These are phyloP conservation scores for Suhomyces panamericanus DNA, from an alignment of 1,139 yeast genomes.

Conservation along the genomic window DNA sequence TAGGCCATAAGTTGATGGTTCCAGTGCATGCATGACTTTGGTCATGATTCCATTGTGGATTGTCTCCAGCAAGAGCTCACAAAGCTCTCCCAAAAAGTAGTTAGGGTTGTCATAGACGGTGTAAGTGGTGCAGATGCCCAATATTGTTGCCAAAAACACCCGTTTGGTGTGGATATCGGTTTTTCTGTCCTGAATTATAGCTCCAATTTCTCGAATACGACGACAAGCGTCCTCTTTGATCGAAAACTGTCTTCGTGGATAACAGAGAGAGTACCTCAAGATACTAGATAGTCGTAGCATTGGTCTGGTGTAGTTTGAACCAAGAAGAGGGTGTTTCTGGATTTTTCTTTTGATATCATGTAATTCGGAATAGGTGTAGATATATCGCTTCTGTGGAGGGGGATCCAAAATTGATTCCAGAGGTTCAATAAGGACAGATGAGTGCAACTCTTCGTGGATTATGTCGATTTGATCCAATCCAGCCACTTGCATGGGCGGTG, in stretches of 20 bases:
- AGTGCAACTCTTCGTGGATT: not conserved
- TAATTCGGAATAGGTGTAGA: not conserved
- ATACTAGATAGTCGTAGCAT: not conserved
- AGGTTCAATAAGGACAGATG: no score
- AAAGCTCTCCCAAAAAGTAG: not conserved
- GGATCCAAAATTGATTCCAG: no score
- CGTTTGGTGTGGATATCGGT: not conserved
- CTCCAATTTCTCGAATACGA: not conserved
- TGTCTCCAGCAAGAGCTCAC: not conserved
- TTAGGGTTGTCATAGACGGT: not conserved
- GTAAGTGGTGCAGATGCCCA: not conserved
- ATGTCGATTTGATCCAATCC: not conserved
- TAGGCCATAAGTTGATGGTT: not conserved
- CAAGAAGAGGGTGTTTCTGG: not conserved
- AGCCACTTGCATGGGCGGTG: not conserved
- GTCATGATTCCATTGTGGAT: not conserved
- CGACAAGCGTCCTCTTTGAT: not conserved
- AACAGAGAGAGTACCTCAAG: not conserved
- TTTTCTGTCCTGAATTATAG: not conserved
- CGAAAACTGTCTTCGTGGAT: not conserved
- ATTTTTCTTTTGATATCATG: not conserved
- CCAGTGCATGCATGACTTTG: not conserved
- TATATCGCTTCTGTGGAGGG: no score
- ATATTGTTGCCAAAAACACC: not conserved
- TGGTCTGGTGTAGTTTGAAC: not conserved